Evolutionary conservation across 129 eudicot genomes (phyloP).

Genomic region (Lactuca saligna): DNA sequence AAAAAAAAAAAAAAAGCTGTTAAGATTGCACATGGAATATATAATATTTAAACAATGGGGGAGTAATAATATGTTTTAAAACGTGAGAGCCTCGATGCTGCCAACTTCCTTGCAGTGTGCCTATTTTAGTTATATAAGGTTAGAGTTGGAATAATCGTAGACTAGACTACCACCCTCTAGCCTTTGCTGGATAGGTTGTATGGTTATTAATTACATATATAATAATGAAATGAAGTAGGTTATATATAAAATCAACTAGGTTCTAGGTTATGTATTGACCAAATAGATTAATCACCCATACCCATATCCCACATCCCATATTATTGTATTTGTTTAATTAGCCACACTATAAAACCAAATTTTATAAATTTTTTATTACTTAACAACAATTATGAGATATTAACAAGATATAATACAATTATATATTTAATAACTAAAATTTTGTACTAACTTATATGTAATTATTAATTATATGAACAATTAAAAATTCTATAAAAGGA

Average conservation of each 20-base stretch:
- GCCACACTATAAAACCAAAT: not conserved
- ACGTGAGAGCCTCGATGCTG: constrained; percentile 25
- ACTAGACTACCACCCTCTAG: constrained; percentile 6
- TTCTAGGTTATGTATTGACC: constrained; percentile 15
- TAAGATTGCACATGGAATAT: constrained; percentile 19
- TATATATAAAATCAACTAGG: constrained; percentile 23
- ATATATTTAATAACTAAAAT: no score
- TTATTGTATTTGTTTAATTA: not conserved
- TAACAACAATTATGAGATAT: no score
- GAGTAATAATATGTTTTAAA: constrained; percentile 14
- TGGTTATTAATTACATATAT: not conserved
- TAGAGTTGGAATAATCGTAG: constrained; percentile 33
- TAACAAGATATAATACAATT: no score
- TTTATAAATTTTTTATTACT: no score
- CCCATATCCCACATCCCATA: constrained; percentile 8
- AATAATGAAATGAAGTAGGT: not conserved
- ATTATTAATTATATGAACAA: no score
- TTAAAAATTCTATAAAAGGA: not conserved
- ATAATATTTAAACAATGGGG: constrained; percentile 8
- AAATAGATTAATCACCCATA: not conserved
- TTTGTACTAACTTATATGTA: no score
- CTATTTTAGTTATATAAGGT: constrained; percentile 48
- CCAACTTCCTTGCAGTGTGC: constrained; percentile 35
- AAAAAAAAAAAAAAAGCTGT: no score
- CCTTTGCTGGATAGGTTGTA: constrained; percentile 8